These are phyloP conservation scores for Marasmius fiardii DNA, from an alignment of 1,284 basidiomycete genomes.

Conservation along the genomic window DNA sequence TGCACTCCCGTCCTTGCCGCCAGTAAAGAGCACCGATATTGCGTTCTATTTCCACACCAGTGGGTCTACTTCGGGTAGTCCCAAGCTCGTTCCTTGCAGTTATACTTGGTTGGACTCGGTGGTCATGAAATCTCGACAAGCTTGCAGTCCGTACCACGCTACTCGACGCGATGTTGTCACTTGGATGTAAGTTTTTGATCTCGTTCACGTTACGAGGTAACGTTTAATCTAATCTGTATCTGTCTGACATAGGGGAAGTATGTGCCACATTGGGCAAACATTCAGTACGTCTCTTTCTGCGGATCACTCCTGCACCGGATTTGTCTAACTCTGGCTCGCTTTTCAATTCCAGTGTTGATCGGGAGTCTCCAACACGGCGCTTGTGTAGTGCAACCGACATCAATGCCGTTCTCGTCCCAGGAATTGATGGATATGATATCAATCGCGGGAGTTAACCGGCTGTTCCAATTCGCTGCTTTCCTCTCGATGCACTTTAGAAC, in stretches of 20 bases:
- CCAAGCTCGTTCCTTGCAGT: slow-evolving; percentile 68
- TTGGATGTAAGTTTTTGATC: slow-evolving; percentile 49
- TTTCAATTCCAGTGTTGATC: slow-evolving; percentile 51
- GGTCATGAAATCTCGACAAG: slow-evolving; percentile 51
- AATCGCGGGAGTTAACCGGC: slow-evolving; percentile 61
- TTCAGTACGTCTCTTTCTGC: slow-evolving; percentile 48
- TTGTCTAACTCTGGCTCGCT: slow-evolving; percentile 18
- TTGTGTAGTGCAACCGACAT: slow-evolving; percentile 69
- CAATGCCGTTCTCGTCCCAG: slow-evolving; percentile 55
- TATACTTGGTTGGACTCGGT: slow-evolving; percentile 58
- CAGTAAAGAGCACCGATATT: slow-evolving; percentile 36
- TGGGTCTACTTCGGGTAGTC: slow-evolving; percentile 73
- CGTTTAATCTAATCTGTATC: slow-evolving; percentile 15
- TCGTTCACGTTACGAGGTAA: not conserved
- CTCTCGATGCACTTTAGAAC: slow-evolving; percentile 58
- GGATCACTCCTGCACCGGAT: not conserved
- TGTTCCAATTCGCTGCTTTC: slow-evolving; percentile 69
- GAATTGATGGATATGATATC: slow-evolving; percentile 70
- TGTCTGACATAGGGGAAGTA: slow-evolving; percentile 60
- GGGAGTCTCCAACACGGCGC: slow-evolving; percentile 66
- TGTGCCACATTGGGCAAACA: slow-evolving; percentile 67
- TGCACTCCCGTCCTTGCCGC: slow-evolving; percentile 41
- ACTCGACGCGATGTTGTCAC: slow-evolving; percentile 59
- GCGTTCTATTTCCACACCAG: slow-evolving; percentile 73
- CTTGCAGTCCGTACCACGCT: slow-evolving; percentile 44